phyloP scores from a whole-genome alignment of 2,329 filamentous ascomycete genomes.

The Pseudogymnoascus sp. region DNA sequence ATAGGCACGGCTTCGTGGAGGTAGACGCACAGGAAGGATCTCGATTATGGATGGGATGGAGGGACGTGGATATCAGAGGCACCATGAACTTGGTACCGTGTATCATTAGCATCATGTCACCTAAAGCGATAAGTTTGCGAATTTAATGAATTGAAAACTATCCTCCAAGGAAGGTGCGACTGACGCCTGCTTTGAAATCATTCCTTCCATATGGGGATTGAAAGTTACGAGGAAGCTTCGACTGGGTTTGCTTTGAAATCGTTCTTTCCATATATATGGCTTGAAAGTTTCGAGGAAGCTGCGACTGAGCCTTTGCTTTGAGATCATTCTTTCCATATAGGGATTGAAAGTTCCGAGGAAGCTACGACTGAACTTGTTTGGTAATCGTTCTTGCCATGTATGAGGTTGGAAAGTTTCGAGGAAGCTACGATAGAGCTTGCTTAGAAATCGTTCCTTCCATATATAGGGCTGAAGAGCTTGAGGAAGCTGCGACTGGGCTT shows the following conservation, averaged over 20 bases:
- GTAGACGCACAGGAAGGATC: background rate
- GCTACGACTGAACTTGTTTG: background rate
- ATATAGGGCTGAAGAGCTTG: background rate
- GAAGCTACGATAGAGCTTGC: no score
- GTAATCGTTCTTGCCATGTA: no score
- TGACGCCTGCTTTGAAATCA: background rate
- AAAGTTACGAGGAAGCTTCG: background rate
- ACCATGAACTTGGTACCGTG: background rate
- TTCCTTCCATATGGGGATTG: background rate
- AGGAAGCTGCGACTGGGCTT: background rate
- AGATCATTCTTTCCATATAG: background rate
- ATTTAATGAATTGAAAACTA: conserved; percentile 5
- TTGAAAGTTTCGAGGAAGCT: background rate
- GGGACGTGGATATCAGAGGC: background rate
- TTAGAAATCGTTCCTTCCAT: background rate
- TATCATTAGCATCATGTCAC: conserved; percentile 7
- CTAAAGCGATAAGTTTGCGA: background rate
- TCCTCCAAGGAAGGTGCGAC: background rate
- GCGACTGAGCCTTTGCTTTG: background rate
- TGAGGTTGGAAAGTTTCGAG: background rate
- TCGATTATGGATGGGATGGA: background rate
- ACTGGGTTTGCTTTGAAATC: background rate
- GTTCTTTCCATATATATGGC: background rate
- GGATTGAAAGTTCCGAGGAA: background rate
- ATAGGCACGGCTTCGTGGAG: background rate